Conservation (phyloP, 805 yeast species). For the Candida dendrica region DNA sequence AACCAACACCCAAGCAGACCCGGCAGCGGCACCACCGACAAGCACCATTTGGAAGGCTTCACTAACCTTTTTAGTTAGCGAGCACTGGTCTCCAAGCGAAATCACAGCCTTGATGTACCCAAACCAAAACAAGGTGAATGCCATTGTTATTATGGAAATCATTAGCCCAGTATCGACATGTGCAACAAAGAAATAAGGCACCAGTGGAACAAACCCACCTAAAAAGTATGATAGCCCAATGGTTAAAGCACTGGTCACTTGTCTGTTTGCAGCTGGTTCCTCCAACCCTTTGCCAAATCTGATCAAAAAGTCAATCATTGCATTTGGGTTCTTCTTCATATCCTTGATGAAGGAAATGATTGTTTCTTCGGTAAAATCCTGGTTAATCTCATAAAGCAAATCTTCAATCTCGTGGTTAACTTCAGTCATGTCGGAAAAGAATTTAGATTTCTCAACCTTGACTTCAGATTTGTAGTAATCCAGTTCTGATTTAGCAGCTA, state of each 20-base stretch:
- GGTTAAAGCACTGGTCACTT: conserved; percentile 79
- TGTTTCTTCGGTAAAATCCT: conserved; percentile 56
- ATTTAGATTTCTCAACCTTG: conserved; percentile 58
- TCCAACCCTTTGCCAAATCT: conserved; percentile 89
- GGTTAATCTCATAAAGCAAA: conserved; percentile 62
- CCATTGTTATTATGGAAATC: conserved; percentile 73
- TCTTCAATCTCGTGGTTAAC: conserved; percentile 78
- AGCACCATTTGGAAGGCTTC: conserved; percentile 90
- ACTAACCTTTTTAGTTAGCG: conserved; percentile 47
- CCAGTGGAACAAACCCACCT: conserved; percentile 87
- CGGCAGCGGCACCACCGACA: conserved; percentile 97
- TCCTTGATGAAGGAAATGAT: conserved; percentile 68
- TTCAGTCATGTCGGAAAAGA: conserved; percentile 56
- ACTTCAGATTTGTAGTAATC: conserved; percentile 72
- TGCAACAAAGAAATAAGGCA: conserved; percentile 81
- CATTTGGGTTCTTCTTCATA: conserved; percentile 68
- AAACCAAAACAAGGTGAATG: conserved; percentile 75
- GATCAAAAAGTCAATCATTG: conserved; percentile 79
- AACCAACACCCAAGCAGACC: conserved; percentile 92
- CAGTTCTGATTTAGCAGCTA: conserved; percentile 87
- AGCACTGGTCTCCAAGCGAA: conserved; percentile 74
- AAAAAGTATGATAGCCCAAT: conserved; percentile 84
- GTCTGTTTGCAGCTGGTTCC: conserved; percentile 91
- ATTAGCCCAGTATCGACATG: conserved; percentile 75
- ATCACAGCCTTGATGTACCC: conserved; percentile 82